phyloP scores from a whole-genome alignment of 805 yeast species.

The Brettanomyces nanus region DNA sequence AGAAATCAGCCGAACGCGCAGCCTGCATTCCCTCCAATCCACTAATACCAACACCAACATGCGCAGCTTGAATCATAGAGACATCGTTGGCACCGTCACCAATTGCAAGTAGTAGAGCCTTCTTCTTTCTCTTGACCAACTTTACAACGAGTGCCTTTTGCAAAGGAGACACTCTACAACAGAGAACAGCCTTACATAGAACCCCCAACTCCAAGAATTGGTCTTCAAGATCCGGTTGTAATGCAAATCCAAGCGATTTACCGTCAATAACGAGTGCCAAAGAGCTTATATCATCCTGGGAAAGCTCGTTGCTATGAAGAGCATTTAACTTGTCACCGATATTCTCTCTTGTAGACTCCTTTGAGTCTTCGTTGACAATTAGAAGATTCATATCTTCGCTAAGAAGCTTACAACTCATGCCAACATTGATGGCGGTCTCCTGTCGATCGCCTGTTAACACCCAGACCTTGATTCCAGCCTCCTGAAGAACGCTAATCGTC shows the following conservation, averaged over 20 bases:
- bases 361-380: slow-evolving; percentile 78
- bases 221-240: slow-evolving; percentile 75
- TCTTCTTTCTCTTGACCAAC: slow-evolving; percentile 77
- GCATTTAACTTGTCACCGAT: slow-evolving; percentile 70
- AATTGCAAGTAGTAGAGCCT: slow-evolving; percentile 75
- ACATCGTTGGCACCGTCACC: slow-evolving; percentile 99
- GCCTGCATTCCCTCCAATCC: slow-evolving; percentile 99
- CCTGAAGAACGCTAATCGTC: slow-evolving; percentile 88
- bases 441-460: slow-evolving; percentile 97
- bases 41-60: slow-evolving; percentile 97
- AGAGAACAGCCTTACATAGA: slow-evolving; percentile 88
- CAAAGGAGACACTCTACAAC: slow-evolving; percentile 96
- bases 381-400: slow-evolving; percentile 94
- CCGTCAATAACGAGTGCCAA: slow-evolving; percentile 94
- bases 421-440: slow-evolving; percentile 97
- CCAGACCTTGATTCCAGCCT: slow-evolving; percentile 97
- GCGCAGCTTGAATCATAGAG: slow-evolving; percentile 98
- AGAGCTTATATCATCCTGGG: slow-evolving; percentile 63
- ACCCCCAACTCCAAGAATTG: slow-evolving; percentile 72
- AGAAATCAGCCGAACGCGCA: slow-evolving; percentile 94
- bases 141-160: slow-evolving; percentile 96
- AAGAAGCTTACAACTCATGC: slow-evolving; percentile 91
- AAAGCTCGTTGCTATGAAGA: slow-evolving; percentile 55
- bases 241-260: slow-evolving; percentile 76
- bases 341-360: slow-evolving; percentile 69